These are phyloP conservation scores for Vigna unguiculata DNA, from an alignment of 306 rosid genomes.

Conservation along the genomic window DNA sequence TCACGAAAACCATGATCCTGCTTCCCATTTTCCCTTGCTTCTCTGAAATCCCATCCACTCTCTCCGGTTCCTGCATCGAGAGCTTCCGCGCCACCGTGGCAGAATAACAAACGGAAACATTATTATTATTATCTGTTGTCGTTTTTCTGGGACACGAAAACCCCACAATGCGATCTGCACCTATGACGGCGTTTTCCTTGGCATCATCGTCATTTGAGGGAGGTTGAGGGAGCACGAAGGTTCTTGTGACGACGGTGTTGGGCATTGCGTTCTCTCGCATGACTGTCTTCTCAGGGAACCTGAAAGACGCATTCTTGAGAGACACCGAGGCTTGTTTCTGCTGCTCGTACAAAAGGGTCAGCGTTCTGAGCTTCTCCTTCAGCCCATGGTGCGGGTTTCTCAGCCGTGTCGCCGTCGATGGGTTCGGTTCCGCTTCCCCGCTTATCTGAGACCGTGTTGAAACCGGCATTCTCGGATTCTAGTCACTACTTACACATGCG, in stretches of 20 bases:
- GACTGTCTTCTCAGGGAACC: slow-evolving; percentile 45
- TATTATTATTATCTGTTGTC: not conserved
- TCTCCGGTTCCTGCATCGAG: slow-evolving; percentile 60
- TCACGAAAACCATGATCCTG: slow-evolving; percentile 82
- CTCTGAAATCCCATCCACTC: slow-evolving; percentile 44
- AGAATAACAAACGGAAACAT: slow-evolving; percentile 2
- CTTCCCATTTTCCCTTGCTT: slow-evolving; percentile 51
- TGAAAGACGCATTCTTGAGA: slow-evolving; percentile 55
- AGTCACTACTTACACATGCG: slow-evolving; percentile 37
- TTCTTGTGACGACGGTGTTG: slow-evolving; percentile 63
- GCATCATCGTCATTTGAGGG: slow-evolving; percentile 42
- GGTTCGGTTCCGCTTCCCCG: slow-evolving; percentile 45
- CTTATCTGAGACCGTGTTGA: slow-evolving; percentile 78
- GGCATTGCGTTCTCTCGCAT: slow-evolving; percentile 81
- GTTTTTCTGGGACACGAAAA: slow-evolving; percentile 68
- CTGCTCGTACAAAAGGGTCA: slow-evolving; percentile 85
- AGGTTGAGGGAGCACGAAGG: slow-evolving; percentile 70
- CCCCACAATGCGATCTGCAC: slow-evolving; percentile 66
- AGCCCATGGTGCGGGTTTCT: slow-evolving; percentile 90
- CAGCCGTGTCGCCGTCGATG: slow-evolving; percentile 40
- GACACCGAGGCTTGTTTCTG: slow-evolving; percentile 79
- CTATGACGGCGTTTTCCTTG: slow-evolving; percentile 62
- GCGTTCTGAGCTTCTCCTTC: slow-evolving; percentile 86
- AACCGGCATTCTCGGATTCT: slow-evolving; percentile 70
- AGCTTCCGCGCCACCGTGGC: slow-evolving; percentile 73